Percentiles rank a stretch among this genome's conserved stretches.
phyloP scores from a whole-genome alignment of 2,329 filamentous ascomycete species.

The Seiridium unicorne region DNA sequence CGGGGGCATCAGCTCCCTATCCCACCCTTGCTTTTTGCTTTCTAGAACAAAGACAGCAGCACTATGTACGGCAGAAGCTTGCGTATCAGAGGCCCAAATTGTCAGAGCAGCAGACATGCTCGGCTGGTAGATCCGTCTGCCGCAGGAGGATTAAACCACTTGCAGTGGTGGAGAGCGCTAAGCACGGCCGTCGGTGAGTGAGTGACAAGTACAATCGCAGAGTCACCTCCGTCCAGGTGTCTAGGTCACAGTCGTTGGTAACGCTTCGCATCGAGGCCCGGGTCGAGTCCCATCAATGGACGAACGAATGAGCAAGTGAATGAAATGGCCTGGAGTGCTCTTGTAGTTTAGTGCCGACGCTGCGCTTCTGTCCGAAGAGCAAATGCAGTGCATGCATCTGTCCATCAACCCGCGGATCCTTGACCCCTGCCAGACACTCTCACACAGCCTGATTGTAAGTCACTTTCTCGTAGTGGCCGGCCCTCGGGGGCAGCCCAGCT shows the following conservation, averaged over 20 bases:
- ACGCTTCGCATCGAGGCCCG: too few species aligned
- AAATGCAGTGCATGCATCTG: background rate
- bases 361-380: background rate
- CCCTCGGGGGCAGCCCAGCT: background rate
- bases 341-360: background rate
- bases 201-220: background rate
- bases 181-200: background rate
- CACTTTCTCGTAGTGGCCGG: background rate
- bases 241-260: too few species aligned
- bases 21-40: background rate
- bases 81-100: background rate
- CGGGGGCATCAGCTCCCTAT: background rate
- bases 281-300: too few species aligned
- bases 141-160: background rate
- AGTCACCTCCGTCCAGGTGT: background rate
- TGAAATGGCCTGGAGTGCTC: too few species aligned
- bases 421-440: constrained; percentile 3
- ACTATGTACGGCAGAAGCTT: background rate
- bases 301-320: too few species aligned
- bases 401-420: background rate
- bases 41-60: background rate
- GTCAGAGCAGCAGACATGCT: background rate
- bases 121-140: constrained; percentile 1
- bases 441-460: constrained; percentile 1
- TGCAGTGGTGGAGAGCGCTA: background rate